These are phyloP conservation scores for Lentinula sp. DNA, from an alignment of 768 basidiomycete species.

Conservation along the genomic window DNA sequence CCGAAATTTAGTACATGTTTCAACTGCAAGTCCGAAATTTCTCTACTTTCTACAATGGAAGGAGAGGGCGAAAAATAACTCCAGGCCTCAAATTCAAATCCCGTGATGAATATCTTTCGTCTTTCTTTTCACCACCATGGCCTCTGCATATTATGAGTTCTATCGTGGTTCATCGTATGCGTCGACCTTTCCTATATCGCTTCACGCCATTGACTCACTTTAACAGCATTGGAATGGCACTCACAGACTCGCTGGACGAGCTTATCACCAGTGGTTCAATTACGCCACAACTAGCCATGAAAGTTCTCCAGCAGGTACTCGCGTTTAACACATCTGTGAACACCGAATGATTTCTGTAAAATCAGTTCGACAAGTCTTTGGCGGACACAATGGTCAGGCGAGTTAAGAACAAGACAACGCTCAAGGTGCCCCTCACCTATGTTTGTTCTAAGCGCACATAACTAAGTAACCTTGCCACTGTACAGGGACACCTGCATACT, in stretches of 20 bases:
- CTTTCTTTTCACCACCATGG: neutral
- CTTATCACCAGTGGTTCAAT: constrained; percentile 95
- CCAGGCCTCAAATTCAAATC: neutral
- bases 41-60: too few relatives aligned
- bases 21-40: too few relatives aligned
- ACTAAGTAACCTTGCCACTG: neutral
- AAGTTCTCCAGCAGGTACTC: constrained; percentile 89
- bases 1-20: neutral
- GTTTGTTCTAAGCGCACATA: constrained; percentile 1
- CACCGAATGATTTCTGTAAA: neutral
- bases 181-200: neutral
- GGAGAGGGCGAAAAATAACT: too few relatives aligned
- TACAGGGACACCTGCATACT: constrained; percentile 82
- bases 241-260: constrained; percentile 98
- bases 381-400: constrained; percentile 90
- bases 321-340: neutral
- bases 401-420: constrained; percentile 90
- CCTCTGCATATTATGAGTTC: constrained; percentile 71
- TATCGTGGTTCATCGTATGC: constrained; percentile 88
- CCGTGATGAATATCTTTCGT: neutral
- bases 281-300: constrained; percentile 95
- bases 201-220: neutral
- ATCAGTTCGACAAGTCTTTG: constrained; percentile 92
- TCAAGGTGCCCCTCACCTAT: constrained; percentile 58
- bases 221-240: constrained; percentile 87